Conservation (phyloP, 768 basidiomycete species). For the Mycena vitilis region DNA sequence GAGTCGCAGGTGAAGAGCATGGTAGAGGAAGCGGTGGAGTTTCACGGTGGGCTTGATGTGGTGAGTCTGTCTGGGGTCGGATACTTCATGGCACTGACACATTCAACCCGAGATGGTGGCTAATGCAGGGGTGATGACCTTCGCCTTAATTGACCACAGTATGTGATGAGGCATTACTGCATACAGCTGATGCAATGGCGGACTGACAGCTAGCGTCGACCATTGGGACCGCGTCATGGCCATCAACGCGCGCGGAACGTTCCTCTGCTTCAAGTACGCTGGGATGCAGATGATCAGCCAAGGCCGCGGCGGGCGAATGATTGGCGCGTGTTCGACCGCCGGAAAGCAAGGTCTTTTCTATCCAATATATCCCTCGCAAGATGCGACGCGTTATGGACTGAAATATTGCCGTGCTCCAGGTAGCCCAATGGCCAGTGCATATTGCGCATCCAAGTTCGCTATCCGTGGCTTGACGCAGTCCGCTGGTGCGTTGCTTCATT, state of each 20-base stretch:
- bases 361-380: neutral
- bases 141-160: slow-evolving; percentile 24
- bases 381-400: neutral
- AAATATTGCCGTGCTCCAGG: neutral
- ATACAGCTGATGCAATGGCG: neutral
- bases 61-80: slow-evolving; percentile 11
- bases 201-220: slow-evolving; percentile 20
- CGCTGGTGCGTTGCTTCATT: slow-evolving; percentile 1
- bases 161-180: neutral
- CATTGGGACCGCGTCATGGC: slow-evolving; percentile 41
- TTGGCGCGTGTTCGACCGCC: slow-evolving; percentile 41
- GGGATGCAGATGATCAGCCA: slow-evolving; percentile 52
- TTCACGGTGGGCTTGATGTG: slow-evolving; percentile 46
- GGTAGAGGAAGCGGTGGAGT: slow-evolving; percentile 40
- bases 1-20: slow-evolving; percentile 44
- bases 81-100: too few relatives aligned
- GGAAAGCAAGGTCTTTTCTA: slow-evolving; percentile 31
- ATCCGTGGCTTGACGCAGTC: slow-evolving; percentile 25
- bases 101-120: slow-evolving; percentile 45
- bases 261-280: slow-evolving; percentile 53
- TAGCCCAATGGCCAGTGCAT: slow-evolving; percentile 32
- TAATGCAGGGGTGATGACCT: slow-evolving; percentile 39
- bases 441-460: slow-evolving; percentile 45
- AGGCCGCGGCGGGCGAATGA: slow-evolving; percentile 50
- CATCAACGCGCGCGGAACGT: slow-evolving; percentile 47